Percentiles rank a stretch among this genome's conserved stretches.
These are phyloP conservation scores for Pyrenochaeta sp. DNA, from an alignment of 2,329 filamentous ascomycete genomes.

Conservation along the genomic window DNA sequence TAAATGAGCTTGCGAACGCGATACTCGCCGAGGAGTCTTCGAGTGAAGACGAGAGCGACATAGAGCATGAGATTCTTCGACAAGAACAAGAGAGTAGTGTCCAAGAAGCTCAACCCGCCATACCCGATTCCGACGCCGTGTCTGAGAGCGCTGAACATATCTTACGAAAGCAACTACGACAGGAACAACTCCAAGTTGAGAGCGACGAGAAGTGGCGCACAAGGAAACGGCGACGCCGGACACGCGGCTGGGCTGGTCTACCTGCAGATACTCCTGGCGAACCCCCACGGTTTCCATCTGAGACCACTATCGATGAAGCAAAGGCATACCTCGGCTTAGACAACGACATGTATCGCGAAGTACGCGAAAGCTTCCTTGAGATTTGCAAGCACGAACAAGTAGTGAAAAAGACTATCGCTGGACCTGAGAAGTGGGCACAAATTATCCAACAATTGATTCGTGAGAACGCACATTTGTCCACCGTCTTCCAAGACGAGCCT, in stretches of 20 bases:
- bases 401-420: constrained; percentile 78
- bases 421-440: constrained; percentile 76
- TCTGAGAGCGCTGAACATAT: constrained; percentile 32
- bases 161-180: constrained; percentile 38
- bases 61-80: too few relatives aligned
- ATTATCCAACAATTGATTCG: constrained; percentile 73
- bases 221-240: constrained; percentile 73
- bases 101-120: constrained; percentile 10
- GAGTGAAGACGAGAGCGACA: constrained; percentile 24
- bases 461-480: constrained; percentile 70
- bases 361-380: constrained; percentile 72
- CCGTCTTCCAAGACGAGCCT: constrained; percentile 65
- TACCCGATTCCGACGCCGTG: constrained; percentile 12
- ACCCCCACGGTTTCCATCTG: constrained; percentile 78
- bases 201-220: constrained; percentile 69
- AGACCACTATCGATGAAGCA: constrained; percentile 82
- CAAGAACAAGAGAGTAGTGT: constrained; percentile 5
- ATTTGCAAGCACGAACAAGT: constrained; percentile 75
- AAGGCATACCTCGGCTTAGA: constrained; percentile 74
- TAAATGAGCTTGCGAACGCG: constrained; percentile 39
- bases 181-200: constrained; percentile 61
- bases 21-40: constrained; percentile 33
- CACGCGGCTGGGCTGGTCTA: constrained; percentile 72
- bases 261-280: constrained; percentile 73
- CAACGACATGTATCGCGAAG: constrained; percentile 67